A percentile compares a stretch with the other conserved stretches of the same genome.
phyloP scores from a whole-genome alignment of 2,329 filamentous ascomycete genomes.

The Dactylellina parvicollis region DNA sequence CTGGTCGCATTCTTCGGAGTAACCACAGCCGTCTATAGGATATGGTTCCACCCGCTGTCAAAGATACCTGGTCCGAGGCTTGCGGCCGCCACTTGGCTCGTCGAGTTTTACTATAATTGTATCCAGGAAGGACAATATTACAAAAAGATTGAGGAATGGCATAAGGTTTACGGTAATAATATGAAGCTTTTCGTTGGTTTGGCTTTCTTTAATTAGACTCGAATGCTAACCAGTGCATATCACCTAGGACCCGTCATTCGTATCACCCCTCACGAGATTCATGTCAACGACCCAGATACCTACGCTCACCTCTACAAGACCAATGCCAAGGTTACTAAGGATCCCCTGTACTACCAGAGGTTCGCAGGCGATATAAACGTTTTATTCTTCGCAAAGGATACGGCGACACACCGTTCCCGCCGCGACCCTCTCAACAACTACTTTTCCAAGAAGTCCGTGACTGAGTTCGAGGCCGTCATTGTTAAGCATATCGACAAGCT shows the following conservation, averaged over 20 bases:
- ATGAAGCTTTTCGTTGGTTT: not conserved
- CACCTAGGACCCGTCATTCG: constrained; percentile 25
- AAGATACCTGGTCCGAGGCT: constrained; percentile 59
- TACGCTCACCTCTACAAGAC: constrained; percentile 28
- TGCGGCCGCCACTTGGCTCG: constrained; percentile 54
- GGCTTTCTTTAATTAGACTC: not conserved
- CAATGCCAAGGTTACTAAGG: constrained; percentile 26
- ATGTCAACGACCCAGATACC: constrained; percentile 30
- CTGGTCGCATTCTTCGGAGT: constrained; percentile 3
- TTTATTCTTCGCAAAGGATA: constrained; percentile 29
- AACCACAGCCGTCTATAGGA: constrained; percentile 54
- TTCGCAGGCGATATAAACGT: constrained; percentile 35
- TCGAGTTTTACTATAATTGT: constrained; percentile 31
- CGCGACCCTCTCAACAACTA: constrained; percentile 31
- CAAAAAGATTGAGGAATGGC: constrained; percentile 32
- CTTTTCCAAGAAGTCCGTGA: constrained; percentile 27
- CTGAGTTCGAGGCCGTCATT: constrained; percentile 31
- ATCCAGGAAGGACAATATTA: constrained; percentile 21
- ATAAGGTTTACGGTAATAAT: constrained; percentile 22
- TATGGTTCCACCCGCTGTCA: constrained; percentile 59
- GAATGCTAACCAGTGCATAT: too few relatives aligned
- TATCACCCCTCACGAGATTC: constrained; percentile 25
- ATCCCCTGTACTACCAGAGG: constrained; percentile 29
- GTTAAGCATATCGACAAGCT: constrained; percentile 37
- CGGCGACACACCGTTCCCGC: constrained; percentile 28